Conservation (phyloP, 352 stramenopile genomes). For the Phytophthora pinifolia region DNA sequence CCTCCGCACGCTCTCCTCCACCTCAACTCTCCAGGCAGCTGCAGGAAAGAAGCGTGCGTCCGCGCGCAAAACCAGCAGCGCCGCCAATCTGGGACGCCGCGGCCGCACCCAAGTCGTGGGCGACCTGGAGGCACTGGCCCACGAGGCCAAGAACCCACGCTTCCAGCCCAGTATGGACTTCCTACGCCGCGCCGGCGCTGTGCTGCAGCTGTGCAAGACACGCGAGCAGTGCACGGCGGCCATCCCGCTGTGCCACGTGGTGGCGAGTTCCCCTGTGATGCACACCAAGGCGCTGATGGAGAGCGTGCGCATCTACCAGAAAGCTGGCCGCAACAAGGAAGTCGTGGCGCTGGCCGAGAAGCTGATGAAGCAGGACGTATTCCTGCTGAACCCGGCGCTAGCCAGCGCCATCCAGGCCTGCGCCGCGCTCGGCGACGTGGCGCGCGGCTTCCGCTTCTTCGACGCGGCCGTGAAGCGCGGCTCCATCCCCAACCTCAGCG, state of each 20-base stretch:
- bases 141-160: conserved; percentile 25
- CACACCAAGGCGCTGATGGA: conserved; percentile 55
- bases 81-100: not conserved
- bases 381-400: conserved; percentile 65
- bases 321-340: conserved; percentile 47
- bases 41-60: not conserved
- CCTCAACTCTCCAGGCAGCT: conserved; percentile 2
- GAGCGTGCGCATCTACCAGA: conserved; percentile 66
- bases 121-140: conserved; percentile 45
- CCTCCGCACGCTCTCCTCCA: conserved; percentile 21
- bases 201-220: conserved; percentile 55
- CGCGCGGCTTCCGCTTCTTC: conserved; percentile 66
- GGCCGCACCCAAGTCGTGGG: conserved; percentile 21
- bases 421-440: conserved; percentile 41
- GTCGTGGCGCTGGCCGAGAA: conserved; percentile 49
- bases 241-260: conserved; percentile 57
- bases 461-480: conserved; percentile 48
- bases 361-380: conserved; percentile 63
- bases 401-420: conserved; percentile 62
- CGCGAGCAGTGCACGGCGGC: conserved; percentile 53
- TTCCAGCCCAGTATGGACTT: conserved; percentile 54
- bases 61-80: conserved; percentile 12
- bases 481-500: conserved; percentile 66
- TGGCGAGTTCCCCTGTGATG: conserved; percentile 34
- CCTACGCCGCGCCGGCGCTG: conserved; percentile 37